These are phyloP conservation scores for Kitagawia praeruptora DNA, from an alignment of 129 eudicot species.

Conservation along the genomic window DNA sequence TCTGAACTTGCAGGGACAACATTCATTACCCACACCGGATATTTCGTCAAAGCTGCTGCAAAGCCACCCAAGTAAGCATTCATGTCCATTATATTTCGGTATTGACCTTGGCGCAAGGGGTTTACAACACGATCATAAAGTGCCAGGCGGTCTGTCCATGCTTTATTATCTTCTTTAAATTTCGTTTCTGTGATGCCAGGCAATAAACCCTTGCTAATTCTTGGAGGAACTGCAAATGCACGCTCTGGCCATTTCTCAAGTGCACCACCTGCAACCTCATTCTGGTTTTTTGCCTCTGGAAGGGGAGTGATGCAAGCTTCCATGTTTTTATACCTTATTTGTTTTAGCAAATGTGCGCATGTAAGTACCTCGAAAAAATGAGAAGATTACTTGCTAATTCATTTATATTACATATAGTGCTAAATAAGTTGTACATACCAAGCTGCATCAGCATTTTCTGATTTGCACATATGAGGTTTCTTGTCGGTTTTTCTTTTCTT, in stretches of 20 bases:
- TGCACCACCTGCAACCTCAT: slow-evolving; percentile 76
- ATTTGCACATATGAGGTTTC: slow-evolving; percentile 66
- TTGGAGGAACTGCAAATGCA: slow-evolving; percentile 68
- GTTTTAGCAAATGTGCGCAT: background rate
- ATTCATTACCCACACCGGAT: slow-evolving; percentile 98
- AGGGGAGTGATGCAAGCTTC: slow-evolving; percentile 76
- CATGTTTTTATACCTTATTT: slow-evolving; percentile 65
- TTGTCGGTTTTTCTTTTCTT: slow-evolving; percentile 31
- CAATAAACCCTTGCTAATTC: slow-evolving; percentile 48
- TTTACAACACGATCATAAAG: slow-evolving; percentile 43
- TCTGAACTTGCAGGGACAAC: slow-evolving; percentile 61
- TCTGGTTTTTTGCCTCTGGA: slow-evolving; percentile 52
- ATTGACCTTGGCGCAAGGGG: slow-evolving; percentile 39
- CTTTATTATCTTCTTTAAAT: slow-evolving; percentile 47
- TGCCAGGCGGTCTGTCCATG: slow-evolving; percentile 57
- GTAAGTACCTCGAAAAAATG: background rate
- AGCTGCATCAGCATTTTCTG: slow-evolving; percentile 69
- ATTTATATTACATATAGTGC: background rate
- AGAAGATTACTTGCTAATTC: background rate
- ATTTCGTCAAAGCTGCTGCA: slow-evolving; percentile 61
- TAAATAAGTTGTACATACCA: slow-evolving; percentile 39
- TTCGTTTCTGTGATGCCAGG: slow-evolving; percentile 37
- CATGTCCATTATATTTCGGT: slow-evolving; percentile 85
- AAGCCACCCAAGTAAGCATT: slow-evolving; percentile 90
- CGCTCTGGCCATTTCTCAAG: slow-evolving; percentile 83